Evolutionary conservation across 306 rosid genomes (phyloP), one percentile per base, ranked within the genome.

Genomic region (Prunus fruticosa): DNA sequence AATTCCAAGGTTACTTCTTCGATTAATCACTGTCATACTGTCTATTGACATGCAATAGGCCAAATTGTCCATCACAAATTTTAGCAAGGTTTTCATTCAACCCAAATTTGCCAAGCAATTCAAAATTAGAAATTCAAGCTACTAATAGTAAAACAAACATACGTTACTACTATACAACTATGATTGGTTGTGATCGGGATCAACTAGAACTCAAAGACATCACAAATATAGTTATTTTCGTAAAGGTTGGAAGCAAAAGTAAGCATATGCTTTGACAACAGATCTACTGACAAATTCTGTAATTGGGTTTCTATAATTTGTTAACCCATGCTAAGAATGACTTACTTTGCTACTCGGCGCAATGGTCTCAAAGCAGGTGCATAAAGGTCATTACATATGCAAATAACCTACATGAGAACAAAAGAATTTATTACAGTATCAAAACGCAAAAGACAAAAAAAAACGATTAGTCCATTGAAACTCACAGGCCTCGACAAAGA

Each of bases 371-470:
- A 88, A 69, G 92, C 93, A 63, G 98, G 96, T 64, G 97, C 91
- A 76, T 94, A 94, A 41, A 94, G 87, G 80, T 94, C 98, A 87
- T 94, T 94, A 75, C 98, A 94, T 81, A 94, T 94, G 89, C 98
- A 94, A 78, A 94, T 90, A 77, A 94, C 94, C 98, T 93, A 83
- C 75, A 82, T 62, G 78, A 67, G 22, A n/a, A 78, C 38, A 80
- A 34, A 56, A 34, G 54, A 78, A 79, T 64, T 46, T 66, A 82
- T 78, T 67, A 72, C 66, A 58, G 82, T 56, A 46, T 67, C 67
- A 34, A 34, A 34, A 34, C 23, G 28, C 69, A 32, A 51, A 13
- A 22, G 20, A 65, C 74, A 74, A 79, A 76, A 38, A 38, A 76
- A 43, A 71, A 61, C 23, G 57, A 46, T 22, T 61, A 74, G 71